Evolutionary conservation across 495 filamentous ascomycete genomes (phyloP).

Genomic region (Penicillium coffeae): DNA sequence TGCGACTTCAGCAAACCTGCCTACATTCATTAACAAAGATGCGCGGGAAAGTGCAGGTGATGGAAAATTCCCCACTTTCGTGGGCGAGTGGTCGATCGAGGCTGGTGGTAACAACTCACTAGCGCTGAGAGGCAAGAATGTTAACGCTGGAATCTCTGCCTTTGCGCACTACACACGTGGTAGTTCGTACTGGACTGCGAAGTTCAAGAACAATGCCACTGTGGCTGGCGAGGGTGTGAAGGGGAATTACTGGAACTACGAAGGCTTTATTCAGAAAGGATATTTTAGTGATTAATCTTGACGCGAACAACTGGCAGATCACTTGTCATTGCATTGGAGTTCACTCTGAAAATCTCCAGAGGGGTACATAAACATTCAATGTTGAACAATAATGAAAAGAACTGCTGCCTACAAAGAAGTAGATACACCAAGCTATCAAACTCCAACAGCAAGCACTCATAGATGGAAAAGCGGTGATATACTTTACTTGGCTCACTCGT

Average conservation of each 20-base stretch:
- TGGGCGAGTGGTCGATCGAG: constrained; percentile 30
- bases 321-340: no score
- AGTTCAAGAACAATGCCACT: constrained; percentile 19
- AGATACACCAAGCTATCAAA: no score
- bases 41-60: constrained; percentile 14
- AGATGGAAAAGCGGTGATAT: no score
- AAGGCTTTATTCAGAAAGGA: constrained; percentile 16
- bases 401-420: no score
- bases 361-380: no score
- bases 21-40: constrained; percentile 17
- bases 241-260: constrained; percentile 27
- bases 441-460: no score
- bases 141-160: constrained; percentile 20
- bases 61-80: constrained; percentile 30
- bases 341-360: no score
- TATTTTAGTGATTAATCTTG: not conserved
- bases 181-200: constrained; percentile 27
- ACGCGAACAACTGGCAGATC: no score
- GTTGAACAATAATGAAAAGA: no score
- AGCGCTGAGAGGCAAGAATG: constrained; percentile 19
- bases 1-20: constrained; percentile 22
- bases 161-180: constrained; percentile 19
- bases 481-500: no score
- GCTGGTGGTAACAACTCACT: constrained; percentile 18
- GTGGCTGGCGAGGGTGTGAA: constrained; percentile 19